Evolutionary conservation across 345 rosid species (phyloP).

Genomic region (Eucalyptus globulus): DNA sequence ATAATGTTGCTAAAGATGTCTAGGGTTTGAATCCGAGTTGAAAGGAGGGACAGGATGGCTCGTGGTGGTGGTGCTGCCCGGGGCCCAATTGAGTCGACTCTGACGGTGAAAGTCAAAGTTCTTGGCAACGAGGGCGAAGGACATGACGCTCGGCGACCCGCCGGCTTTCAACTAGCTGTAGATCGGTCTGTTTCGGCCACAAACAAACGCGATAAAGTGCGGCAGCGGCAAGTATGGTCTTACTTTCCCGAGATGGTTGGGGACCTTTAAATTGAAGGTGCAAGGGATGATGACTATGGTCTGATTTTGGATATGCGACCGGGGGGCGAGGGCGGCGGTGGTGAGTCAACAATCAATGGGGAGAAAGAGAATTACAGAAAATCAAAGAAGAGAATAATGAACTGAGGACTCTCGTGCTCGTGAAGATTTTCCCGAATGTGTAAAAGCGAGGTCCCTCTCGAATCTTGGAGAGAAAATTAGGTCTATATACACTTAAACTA

Average conservation of each 20-base stretch:
- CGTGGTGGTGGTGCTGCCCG: neutral
- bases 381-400: too few relatives aligned
- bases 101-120: neutral
- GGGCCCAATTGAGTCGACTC: neutral
- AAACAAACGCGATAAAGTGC: neutral
- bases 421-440: too few relatives aligned
- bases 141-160: neutral
- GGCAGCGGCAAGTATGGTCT: neutral
- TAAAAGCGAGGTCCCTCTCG: neutral
- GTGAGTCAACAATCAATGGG: too few relatives aligned
- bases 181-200: neutral
- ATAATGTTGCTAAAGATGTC: too few relatives aligned
- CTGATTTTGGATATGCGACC: too few relatives aligned
- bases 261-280: too few relatives aligned
- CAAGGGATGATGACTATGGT: too few relatives aligned
- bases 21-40: neutral
- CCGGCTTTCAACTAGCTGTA: neutral
- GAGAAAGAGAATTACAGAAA: too few relatives aligned
- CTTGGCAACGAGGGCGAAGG: neutral
- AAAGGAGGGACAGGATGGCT: neutral
- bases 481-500: neutral
- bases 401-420: too few relatives aligned
- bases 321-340: too few relatives aligned
- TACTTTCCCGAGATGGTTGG: neutral
- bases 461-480: neutral